These are phyloP conservation scores for Paecilomyces formosus DNA, from an alignment of 2,329 filamentous ascomycete genomes.

Conservation along the genomic window DNA sequence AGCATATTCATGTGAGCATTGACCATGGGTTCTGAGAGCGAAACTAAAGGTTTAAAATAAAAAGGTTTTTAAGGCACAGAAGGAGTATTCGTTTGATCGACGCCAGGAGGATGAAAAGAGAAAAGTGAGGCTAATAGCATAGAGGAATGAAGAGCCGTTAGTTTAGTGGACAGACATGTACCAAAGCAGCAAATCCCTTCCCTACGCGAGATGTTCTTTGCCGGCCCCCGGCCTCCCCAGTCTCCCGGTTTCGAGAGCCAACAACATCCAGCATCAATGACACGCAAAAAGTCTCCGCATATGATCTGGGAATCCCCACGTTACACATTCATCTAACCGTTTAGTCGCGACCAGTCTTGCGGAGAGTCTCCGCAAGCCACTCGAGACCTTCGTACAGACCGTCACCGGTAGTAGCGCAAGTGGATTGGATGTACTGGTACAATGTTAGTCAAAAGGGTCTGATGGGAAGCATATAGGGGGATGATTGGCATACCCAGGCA, in stretches of 20 bases:
- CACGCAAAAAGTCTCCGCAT: constrained; percentile 7
- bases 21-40: background rate
- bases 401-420: constrained; percentile 96
- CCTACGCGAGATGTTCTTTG: constrained; percentile 18
- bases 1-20: background rate
- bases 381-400: constrained; percentile 99
- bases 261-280: constrained; percentile 13
- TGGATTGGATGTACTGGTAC: constrained; percentile 92
- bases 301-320: constrained; percentile 25
- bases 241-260: constrained; percentile 6
- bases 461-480: background rate
- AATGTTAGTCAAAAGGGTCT: constrained; percentile 14
- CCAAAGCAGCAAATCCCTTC: constrained; percentile 23
- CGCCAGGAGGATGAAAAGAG: constrained; percentile 23
- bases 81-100: constrained; percentile 19
- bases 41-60: constrained; percentile 1
- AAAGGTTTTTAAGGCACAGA: constrained; percentile 20
- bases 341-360: constrained; percentile 55
- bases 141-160: constrained; percentile 29
- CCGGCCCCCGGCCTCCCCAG: constrained; percentile 23
- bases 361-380: constrained; percentile 78
- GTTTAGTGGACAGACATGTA: constrained; percentile 25
- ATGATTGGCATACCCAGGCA: constrained; percentile 73
- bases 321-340: constrained; percentile 22
- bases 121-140: constrained; percentile 35